phyloP scores from a whole-genome alignment of 306 rosid genomes.

The Coriaria nepalensis region DNA sequence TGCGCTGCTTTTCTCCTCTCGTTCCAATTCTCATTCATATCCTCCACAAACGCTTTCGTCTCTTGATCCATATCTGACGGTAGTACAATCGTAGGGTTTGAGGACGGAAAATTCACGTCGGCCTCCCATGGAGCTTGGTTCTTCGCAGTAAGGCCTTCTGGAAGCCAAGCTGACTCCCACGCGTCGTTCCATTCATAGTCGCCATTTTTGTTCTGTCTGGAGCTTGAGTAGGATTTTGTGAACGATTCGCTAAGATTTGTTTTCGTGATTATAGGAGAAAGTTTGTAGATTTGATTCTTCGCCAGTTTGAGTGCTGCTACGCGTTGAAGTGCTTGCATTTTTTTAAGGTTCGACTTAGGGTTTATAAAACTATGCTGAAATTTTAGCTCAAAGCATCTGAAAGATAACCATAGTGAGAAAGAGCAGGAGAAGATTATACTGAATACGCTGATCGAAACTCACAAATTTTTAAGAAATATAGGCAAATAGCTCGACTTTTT shows the following conservation, averaged over 20 bases:
- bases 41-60: conserved; percentile 77
- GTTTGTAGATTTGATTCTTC: conserved; percentile 11
- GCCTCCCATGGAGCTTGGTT: conserved; percentile 67
- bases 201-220: conserved; percentile 25
- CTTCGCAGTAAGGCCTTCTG: conserved; percentile 53
- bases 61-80: conserved; percentile 45
- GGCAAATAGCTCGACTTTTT: too few relatives aligned
- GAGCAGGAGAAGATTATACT: too few relatives aligned
- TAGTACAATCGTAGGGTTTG: conserved; percentile 19
- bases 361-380: conserved; percentile 1
- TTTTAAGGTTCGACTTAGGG: neutral
- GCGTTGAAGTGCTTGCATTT: conserved; percentile 40
- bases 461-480: too few relatives aligned
- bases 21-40: conserved; percentile 80
- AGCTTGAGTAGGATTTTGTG: conserved; percentile 11
- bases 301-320: conserved; percentile 10
- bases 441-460: too few relatives aligned
- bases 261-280: conserved; percentile 3
- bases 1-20: conserved; percentile 47
- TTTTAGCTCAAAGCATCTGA: neutral
- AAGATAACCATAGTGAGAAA: too few relatives aligned
- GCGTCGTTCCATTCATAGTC: conserved; percentile 87
- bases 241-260: conserved; percentile 5
- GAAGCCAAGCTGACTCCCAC: conserved; percentile 94
- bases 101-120: conserved; percentile 48